phyloP scores from a whole-genome alignment of 495 filamentous ascomycete genomes.

The Tuber magnatum region DNA sequence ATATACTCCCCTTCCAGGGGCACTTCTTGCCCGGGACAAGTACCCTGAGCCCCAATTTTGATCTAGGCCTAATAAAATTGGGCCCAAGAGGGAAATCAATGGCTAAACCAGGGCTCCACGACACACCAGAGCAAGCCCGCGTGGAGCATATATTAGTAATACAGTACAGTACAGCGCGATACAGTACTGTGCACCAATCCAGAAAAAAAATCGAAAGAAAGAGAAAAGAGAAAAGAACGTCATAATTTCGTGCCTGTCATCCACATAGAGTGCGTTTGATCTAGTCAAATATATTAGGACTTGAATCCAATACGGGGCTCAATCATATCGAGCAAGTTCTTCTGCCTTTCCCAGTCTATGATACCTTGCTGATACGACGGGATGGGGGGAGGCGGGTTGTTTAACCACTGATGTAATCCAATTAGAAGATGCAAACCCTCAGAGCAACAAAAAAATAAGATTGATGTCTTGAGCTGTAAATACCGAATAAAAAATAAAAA shows the following conservation, averaged over 20 bases:
- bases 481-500: not conserved
- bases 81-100: constrained; percentile 6
- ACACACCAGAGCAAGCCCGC: not conserved
- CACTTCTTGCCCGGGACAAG: not conserved
- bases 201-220: not conserved
- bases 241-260: not conserved
- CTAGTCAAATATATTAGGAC: not conserved
- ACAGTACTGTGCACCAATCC: not conserved
- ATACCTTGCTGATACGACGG: not conserved
- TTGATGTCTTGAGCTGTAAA: not conserved
- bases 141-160: not conserved
- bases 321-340: not conserved
- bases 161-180: not conserved
- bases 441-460: not conserved
- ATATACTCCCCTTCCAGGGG: not conserved
- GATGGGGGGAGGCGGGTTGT: not conserved
- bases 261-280: not conserved
- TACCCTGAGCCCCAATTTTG: constrained; percentile 7
- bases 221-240: not conserved
- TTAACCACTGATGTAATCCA: not conserved
- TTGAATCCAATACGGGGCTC: not conserved
- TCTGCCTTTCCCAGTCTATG: not conserved
- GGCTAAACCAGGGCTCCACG: constrained; percentile 6
- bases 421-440: not conserved
- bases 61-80: not conserved